Conservation (phyloP, 2,329 filamentous ascomycete genomes). For the Pyrenophora graminea region DNA sequence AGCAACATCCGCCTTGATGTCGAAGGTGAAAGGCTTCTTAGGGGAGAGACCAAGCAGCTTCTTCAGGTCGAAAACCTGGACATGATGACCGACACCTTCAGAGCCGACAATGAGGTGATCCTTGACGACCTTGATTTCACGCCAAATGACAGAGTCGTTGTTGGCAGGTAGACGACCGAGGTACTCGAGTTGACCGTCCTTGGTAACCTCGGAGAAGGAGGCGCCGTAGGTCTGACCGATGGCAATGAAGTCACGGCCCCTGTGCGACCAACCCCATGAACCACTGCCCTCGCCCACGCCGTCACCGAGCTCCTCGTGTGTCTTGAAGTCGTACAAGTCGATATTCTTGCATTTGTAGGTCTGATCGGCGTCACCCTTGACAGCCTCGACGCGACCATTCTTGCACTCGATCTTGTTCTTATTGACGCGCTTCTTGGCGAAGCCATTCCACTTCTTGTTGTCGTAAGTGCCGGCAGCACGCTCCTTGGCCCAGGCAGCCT, state of each 20-base stretch:
- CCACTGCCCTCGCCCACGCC: constrained; percentile 47
- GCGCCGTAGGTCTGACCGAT: constrained; percentile 62
- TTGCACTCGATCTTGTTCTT: constrained; percentile 40
- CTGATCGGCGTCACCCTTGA: constrained; percentile 45
- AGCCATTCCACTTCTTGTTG: constrained; percentile 39
- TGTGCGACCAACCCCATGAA: constrained; percentile 60
- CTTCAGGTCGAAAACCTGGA: constrained; percentile 66
- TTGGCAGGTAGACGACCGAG: constrained; percentile 58
- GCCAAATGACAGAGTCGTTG: constrained; percentile 54
- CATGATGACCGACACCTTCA: constrained; percentile 52
- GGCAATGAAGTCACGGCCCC: constrained; percentile 59
- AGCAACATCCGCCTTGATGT: constrained; percentile 34
- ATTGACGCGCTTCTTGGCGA: constrained; percentile 32
- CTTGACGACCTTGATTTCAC: constrained; percentile 55
- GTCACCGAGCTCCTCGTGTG: constrained; percentile 59
- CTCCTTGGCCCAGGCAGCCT: constrained; percentile 40
- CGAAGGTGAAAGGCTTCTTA: constrained; percentile 39
- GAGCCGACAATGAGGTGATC: constrained; percentile 50
- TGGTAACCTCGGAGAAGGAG: constrained; percentile 57
- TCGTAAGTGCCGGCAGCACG: constrained; percentile 39
- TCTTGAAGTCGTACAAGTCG: constrained; percentile 62
- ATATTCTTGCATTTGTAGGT: constrained; percentile 52
- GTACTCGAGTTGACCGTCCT: constrained; percentile 56
- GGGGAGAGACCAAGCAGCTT: constrained; percentile 44
- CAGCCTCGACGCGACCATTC: constrained; percentile 43